Evolutionary conservation across 1,284 basidiomycete genomes (phyloP), one percentile per base, ranked within the genome.

Genomic region (Gymnopus androsaceus): DNA sequence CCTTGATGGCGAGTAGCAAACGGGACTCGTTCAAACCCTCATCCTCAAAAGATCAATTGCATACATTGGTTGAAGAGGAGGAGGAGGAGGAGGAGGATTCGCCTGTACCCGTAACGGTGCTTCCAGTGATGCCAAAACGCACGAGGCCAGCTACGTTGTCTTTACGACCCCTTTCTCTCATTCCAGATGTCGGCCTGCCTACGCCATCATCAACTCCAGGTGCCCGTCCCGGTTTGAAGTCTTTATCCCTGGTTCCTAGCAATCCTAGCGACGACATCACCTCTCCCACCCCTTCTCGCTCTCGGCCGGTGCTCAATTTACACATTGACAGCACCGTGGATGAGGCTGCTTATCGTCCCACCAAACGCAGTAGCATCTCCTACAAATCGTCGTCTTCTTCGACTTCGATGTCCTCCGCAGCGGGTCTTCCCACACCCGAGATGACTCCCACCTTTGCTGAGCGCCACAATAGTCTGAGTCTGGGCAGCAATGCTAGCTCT

Each of bases 1-100:
- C 74, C 33, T 64, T 75, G 57, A 66, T 82, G 64, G 70, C 75
- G 33, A 79, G 71, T n/a, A n/a, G n/a, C 63, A 92, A 91, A 69
- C 84, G 90, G 17, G 90, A 92, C 66, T 92, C 90, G 0, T 86
- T 90, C 68, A 90, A 88, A 69, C 76, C 82, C 61, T 80, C 81
- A 1, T 76, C 80, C 5, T 80, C 83, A 46, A 92, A 90, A 66
- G 89, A 91, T 66, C 82, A 87, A 61, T 77, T 92, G 7, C 79
- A 82, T 57, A 92, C 89, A 7, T 77, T 92, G 28, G 70, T 91
- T 31, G 90, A 92, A 67, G 90, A 91, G 63, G 89, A 91, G 33
- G 89, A 91, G 52, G 90, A 91, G 40, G 89, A 91, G 25, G 87
- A 88, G 31, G 80, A 81, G 37, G 62, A 59, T 19, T n/a, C n/a